Conservation (phyloP, 768 basidiomycete species). For the Amanita jacksonii region DNA sequence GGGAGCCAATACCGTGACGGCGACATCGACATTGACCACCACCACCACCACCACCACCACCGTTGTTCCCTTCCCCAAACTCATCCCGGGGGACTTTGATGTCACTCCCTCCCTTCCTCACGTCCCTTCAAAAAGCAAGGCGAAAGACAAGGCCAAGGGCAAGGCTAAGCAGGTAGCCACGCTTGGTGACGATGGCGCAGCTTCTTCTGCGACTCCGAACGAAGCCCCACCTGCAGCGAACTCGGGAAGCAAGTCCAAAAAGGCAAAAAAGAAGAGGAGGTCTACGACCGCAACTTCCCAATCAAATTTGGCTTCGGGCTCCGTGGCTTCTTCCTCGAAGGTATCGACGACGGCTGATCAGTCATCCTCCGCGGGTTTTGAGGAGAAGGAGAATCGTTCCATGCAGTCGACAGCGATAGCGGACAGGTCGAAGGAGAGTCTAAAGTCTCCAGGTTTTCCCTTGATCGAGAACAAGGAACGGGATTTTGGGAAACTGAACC, state of each 20-base stretch:
- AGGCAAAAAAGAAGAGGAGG: slow-evolving; percentile 13
- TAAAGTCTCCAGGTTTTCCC: slow-evolving; percentile 11
- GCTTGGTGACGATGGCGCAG: neutral
- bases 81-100: slow-evolving; percentile 40
- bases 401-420: neutral
- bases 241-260: slow-evolving; percentile 9
- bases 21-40: no score
- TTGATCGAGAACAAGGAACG: slow-evolving; percentile 6
- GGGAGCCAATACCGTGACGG: no score
- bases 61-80: slow-evolving; percentile 19
- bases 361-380: slow-evolving; percentile 4
- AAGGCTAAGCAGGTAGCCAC: no score
- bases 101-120: neutral
- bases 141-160: no score
- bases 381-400: neutral
- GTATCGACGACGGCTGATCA: slow-evolving; percentile 1
- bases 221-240: neutral
- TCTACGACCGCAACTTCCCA: neutral
- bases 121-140: no score
- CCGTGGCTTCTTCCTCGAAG: slow-evolving; percentile 9
- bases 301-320: slow-evolving; percentile 1
- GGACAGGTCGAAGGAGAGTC: slow-evolving; percentile 4
- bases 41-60: no score
- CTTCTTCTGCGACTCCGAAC: slow-evolving; percentile 1
- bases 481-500: no score